Conservation (phyloP, 805 yeast genomes). For the Clavispora vitiphila region DNA sequence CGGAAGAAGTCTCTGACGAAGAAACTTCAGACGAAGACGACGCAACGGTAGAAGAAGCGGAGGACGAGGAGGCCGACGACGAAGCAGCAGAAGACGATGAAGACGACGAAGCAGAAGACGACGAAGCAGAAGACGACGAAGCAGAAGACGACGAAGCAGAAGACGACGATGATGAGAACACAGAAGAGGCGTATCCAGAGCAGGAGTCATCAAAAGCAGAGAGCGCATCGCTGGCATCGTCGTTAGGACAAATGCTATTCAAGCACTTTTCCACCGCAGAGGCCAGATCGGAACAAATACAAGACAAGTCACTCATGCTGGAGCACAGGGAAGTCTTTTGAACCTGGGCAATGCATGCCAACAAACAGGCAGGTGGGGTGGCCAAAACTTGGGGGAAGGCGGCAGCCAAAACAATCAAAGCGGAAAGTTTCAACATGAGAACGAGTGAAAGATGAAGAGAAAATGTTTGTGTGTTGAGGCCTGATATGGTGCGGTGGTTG, state of each 20-base stretch:
- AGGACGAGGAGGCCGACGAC: conserved; percentile 24
- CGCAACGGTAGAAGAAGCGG: conserved; percentile 22
- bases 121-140: too few relatives aligned
- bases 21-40: conserved; percentile 17
- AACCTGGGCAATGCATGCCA: conserved; percentile 81
- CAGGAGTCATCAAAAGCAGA: conserved; percentile 54
- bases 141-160: too few relatives aligned
- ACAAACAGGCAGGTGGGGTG: conserved; percentile 86
- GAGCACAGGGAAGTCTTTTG: conserved; percentile 52
- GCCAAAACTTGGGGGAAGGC: conserved; percentile 48
- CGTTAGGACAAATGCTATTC: conserved; percentile 63
- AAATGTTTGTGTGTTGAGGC: background rate
- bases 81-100: conserved; percentile 29
- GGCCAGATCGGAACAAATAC: conserved; percentile 62
- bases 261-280: conserved; percentile 57
- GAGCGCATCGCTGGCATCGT: conserved; percentile 53
- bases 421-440: conserved; percentile 10
- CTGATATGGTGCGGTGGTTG: background rate
- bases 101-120: conserved; percentile 20
- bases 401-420: conserved; percentile 30
- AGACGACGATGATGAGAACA: too few relatives aligned
- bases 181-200: conserved; percentile 32
- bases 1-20: conserved; percentile 12
- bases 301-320: conserved; percentile 57
- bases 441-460: conserved; percentile 2